Evolutionary conservation across 2,329 filamentous ascomycete genomes (phyloP).

Genomic region (Aspergillus vadensis): DNA sequence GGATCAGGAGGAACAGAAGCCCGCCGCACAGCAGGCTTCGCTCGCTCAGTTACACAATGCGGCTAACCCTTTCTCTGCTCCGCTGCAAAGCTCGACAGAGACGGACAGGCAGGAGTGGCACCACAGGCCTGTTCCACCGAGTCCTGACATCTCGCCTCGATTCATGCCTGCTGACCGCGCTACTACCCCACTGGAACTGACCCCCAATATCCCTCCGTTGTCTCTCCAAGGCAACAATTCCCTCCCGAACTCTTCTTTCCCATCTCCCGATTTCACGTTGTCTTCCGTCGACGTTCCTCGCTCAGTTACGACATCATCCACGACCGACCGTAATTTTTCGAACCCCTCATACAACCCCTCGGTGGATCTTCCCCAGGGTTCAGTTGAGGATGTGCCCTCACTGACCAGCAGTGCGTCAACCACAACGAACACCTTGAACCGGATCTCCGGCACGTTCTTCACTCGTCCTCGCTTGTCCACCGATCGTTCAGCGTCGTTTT

Average conservation of each 20-base stretch:
- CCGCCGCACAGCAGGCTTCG: slow-evolving; percentile 7
- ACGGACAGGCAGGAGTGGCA: slow-evolving; percentile 34
- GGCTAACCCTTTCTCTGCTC: slow-evolving; percentile 25
- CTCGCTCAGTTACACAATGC: slow-evolving; percentile 20
- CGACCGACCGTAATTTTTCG: slow-evolving; percentile 44
- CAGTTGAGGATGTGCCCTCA: slow-evolving; percentile 53
- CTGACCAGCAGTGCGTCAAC: slow-evolving; percentile 53
- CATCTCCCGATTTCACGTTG: slow-evolving; percentile 48
- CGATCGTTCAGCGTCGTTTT: slow-evolving; percentile 49
- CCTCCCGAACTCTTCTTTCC: slow-evolving; percentile 45
- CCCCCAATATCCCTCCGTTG: slow-evolving; percentile 42
- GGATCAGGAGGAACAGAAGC: slow-evolving; percentile 1
- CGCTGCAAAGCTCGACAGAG: slow-evolving; percentile 32
- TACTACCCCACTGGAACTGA: slow-evolving; percentile 45
- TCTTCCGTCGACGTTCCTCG: slow-evolving; percentile 45
- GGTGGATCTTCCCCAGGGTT: slow-evolving; percentile 44
- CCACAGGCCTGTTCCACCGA: slow-evolving; percentile 29
- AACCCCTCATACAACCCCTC: slow-evolving; percentile 40
- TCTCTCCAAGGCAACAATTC: slow-evolving; percentile 42
- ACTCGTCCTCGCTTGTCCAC: slow-evolving; percentile 44
- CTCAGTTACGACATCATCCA: slow-evolving; percentile 43
- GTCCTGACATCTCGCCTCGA: slow-evolving; percentile 40
- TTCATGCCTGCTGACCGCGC: slow-evolving; percentile 42
- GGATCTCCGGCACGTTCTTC: slow-evolving; percentile 48
- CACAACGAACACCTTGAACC: slow-evolving; percentile 45